A percentile compares a stretch with the other conserved stretches of the same genome.
These are phyloP conservation scores for Fraxinus paxiana DNA, from an alignment of 305 asterid genomes.

Conservation along the genomic window DNA sequence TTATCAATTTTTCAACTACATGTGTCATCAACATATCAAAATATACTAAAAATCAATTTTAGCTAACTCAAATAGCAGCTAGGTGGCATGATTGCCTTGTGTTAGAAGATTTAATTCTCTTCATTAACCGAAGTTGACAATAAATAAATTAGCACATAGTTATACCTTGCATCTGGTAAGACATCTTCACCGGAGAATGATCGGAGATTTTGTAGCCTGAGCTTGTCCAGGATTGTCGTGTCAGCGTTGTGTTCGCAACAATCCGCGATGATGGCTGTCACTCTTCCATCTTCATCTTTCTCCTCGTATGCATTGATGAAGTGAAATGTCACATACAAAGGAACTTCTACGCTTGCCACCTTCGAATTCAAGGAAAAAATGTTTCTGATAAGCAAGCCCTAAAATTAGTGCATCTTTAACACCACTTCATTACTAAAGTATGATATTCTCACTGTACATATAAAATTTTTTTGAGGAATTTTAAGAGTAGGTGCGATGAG, in stretches of 20 bases:
- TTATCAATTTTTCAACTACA: neutral
- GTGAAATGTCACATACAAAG: conserved; percentile 74
- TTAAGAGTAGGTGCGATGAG: neutral
- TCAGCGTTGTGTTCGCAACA: conserved; percentile 92
- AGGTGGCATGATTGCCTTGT: neutral
- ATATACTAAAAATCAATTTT: neutral
- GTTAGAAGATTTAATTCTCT: neutral
- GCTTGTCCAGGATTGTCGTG: conserved; percentile 67
- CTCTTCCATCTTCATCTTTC: conserved; percentile 75
- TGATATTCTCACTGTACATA: neutral
- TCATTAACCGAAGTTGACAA: neutral
- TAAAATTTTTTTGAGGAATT: neutral
- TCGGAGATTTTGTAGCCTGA: conserved; percentile 63
- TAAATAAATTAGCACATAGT: neutral
- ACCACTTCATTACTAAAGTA: neutral
- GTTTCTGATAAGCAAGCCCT: neutral
- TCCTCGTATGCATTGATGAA: conserved; percentile 95
- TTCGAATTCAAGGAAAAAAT: conserved; percentile 19
- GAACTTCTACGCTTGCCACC: conserved; percentile 97
- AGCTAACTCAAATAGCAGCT: neutral
- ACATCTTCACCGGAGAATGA: conserved; percentile 58
- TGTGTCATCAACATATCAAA: neutral
- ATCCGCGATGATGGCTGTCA: conserved; percentile 67
- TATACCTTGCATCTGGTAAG: conserved; percentile 77
- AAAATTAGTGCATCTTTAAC: neutral